A percentile compares a stretch with the other conserved stretches of the same genome.
Evolutionary conservation across 2,329 filamentous ascomycete genomes (phyloP).

Genomic region (Cladophialophora immunda): DNA sequence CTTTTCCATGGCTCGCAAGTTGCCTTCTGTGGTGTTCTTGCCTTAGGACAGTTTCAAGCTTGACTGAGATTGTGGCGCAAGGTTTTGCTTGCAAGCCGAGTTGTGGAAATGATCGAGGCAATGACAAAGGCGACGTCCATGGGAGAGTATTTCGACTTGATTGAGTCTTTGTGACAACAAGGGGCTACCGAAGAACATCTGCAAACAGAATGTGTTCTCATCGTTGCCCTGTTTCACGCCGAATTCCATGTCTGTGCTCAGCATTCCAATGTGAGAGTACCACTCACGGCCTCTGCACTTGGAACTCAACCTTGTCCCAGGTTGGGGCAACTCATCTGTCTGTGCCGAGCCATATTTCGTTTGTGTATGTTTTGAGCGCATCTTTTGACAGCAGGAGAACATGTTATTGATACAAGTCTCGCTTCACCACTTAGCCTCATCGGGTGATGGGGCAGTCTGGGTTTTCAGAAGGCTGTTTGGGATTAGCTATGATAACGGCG

Average conservation of each 20-base stretch:
- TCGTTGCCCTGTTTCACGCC: background rate
- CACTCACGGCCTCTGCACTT: too few species aligned
- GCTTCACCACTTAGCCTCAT: too few species aligned
- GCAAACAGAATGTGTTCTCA: background rate
- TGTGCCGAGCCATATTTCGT: too few species aligned
- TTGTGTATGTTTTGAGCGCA: too few species aligned
- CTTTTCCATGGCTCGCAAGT: slow-evolving; percentile 19
- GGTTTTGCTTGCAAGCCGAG: background rate
- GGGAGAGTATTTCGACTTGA: background rate
- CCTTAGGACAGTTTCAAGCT: slow-evolving; percentile 18
- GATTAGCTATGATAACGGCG: too few species aligned
- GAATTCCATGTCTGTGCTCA: background rate
- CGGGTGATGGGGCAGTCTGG: too few species aligned
- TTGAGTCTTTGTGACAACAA: background rate
- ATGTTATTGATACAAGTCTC: too few species aligned
- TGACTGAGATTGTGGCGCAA: slow-evolving; percentile 17
- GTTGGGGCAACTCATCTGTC: too few species aligned
- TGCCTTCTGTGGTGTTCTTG: slow-evolving; percentile 13
- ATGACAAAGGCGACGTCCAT: background rate
- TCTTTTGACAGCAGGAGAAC: too few species aligned
- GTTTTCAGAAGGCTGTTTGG: too few species aligned
- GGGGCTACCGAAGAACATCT: background rate
- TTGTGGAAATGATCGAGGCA: background rate
- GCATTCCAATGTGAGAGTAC: too few species aligned
- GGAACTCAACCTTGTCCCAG: too few species aligned